Evolutionary conservation across 2,329 filamentous ascomycete species (phyloP).

Genomic region (Phoma sp.): DNA sequence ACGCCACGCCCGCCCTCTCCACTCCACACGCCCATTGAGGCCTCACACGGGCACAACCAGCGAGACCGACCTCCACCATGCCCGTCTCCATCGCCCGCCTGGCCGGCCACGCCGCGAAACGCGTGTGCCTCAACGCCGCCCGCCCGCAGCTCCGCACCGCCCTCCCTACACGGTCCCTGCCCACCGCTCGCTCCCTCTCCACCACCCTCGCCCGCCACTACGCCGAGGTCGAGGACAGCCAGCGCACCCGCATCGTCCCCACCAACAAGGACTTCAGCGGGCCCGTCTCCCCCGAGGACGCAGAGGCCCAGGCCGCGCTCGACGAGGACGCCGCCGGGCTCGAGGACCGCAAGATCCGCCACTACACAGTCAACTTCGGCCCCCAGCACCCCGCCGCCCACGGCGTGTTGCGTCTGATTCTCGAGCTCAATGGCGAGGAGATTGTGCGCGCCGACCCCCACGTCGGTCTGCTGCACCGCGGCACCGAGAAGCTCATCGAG

Average conservation of each 20-base stretch:
- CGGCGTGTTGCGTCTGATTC: slow-evolving; percentile 95
- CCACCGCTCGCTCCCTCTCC: slow-evolving; percentile 68
- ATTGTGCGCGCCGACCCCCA: slow-evolving; percentile 96
- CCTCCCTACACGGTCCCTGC: slow-evolving; percentile 51
- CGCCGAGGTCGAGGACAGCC: slow-evolving; percentile 60
- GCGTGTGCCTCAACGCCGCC: slow-evolving; percentile 64
- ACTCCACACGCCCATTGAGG: slow-evolving; percentile 46
- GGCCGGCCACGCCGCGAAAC: slow-evolving; percentile 73
- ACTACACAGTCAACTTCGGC: slow-evolving; percentile 99
- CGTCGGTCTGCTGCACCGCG: slow-evolving; percentile 92
- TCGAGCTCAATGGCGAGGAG: slow-evolving; percentile 97
- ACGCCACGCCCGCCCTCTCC: slow-evolving; percentile 42
- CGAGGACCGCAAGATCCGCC: slow-evolving; percentile 82
- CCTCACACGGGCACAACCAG: slow-evolving; percentile 36
- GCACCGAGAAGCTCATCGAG: slow-evolving; percentile 99
- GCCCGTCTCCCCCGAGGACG: slow-evolving; percentile 54
- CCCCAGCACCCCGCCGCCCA: slow-evolving; percentile 98
- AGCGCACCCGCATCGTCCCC: slow-evolving; percentile 67
- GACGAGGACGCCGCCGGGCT: slow-evolving; percentile 51
- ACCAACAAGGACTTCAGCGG: slow-evolving; percentile 69
- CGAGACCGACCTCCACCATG: slow-evolving; percentile 61
- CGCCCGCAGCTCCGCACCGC: slow-evolving; percentile 51
- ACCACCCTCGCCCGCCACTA: slow-evolving; percentile 68
- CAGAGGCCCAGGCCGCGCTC: slow-evolving; percentile 53
- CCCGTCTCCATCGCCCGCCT: slow-evolving; percentile 74